Evolutionary conservation across 2,329 filamentous ascomycete genomes (phyloP).

Genomic region (Penicillium aurantiogriseum): DNA sequence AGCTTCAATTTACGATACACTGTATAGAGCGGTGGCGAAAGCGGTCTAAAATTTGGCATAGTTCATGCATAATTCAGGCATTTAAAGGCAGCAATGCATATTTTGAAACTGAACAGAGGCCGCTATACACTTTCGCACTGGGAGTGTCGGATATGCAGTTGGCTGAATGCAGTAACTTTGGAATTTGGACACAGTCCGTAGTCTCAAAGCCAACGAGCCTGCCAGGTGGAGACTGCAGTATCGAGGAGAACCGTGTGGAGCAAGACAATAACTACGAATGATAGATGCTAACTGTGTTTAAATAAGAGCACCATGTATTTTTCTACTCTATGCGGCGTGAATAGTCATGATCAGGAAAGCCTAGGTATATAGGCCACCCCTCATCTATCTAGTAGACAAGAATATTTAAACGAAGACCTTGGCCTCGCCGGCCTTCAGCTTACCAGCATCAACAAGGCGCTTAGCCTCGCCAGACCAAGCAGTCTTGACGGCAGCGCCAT

Average conservation of each 20-base stretch:
- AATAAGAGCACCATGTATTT: constrained; percentile 4
- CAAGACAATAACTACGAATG: not conserved
- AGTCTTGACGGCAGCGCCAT: constrained; percentile 78
- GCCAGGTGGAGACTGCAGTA: not conserved
- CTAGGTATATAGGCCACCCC: not conserved
- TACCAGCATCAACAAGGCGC: constrained; percentile 75
- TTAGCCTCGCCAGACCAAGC: constrained; percentile 77
- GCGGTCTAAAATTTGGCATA: too few species aligned
- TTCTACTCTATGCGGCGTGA: constrained; percentile 18
- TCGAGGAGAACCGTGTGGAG: not conserved
- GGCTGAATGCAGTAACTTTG: not conserved
- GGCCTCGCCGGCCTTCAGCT: constrained; percentile 78
- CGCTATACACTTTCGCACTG: too few species aligned
- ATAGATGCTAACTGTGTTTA: not conserved
- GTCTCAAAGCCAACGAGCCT: not conserved
- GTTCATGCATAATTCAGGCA: too few species aligned
- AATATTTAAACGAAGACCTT: constrained; percentile 53
- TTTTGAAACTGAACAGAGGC: too few species aligned
- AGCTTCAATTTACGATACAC: too few species aligned
- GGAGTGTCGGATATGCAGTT: constrained; percentile 1
- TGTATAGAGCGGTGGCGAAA: too few species aligned
- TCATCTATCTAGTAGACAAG: constrained; percentile 7
- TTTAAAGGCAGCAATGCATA: too few species aligned
- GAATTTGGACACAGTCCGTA: not conserved
- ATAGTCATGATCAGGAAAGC: constrained; percentile 15